Percentiles rank a stretch among this genome's conserved stretches.
phyloP scores from a whole-genome alignment of 345 rosid genomes.

The Noccaea caerulescens region DNA sequence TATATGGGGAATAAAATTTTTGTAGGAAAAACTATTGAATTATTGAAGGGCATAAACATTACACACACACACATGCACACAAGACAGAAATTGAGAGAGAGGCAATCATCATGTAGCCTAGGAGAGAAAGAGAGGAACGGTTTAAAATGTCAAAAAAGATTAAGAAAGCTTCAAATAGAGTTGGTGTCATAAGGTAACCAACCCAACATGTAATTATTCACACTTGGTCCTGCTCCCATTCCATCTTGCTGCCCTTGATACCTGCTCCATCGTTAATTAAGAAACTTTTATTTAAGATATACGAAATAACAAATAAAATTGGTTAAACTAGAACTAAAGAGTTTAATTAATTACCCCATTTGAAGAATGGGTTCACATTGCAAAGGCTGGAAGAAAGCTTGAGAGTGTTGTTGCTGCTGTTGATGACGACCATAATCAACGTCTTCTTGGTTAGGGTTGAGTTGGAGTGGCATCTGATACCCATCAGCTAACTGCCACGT shows the following conservation, averaged over 20 bases:
- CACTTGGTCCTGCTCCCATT: conserved; percentile 75
- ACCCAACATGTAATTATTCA: conserved; percentile 77
- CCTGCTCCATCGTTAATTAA: conserved; percentile 42
- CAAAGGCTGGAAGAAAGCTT: conserved; percentile 79
- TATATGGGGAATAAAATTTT: background rate
- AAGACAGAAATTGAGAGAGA: background rate
- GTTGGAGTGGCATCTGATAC: conserved; percentile 72
- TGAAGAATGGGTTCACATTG: conserved; percentile 91
- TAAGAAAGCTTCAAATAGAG: conserved; percentile 35
- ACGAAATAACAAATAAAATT: background rate
- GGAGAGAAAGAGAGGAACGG: background rate
- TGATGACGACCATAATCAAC: conserved; percentile 61
- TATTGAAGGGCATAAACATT: conserved; percentile 16
- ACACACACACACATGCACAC: conserved; percentile 35
- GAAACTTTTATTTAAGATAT: background rate
- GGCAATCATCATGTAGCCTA: conserved; percentile 6
- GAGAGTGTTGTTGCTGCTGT: conserved; percentile 56
- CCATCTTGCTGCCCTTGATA: conserved; percentile 69
- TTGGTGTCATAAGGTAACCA: conserved; percentile 77
- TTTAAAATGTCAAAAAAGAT: conserved; percentile 22
- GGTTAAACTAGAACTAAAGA: background rate
- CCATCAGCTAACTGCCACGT: conserved; percentile 80
- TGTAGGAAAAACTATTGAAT: conserved; percentile 3
- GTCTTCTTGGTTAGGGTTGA: conserved; percentile 71
- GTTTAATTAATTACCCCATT: conserved; percentile 62